Percentiles rank a stretch among this genome's conserved stretches.
Conservation (phyloP, 176 grass and related monocot species). For the Carex pumila region DNA sequence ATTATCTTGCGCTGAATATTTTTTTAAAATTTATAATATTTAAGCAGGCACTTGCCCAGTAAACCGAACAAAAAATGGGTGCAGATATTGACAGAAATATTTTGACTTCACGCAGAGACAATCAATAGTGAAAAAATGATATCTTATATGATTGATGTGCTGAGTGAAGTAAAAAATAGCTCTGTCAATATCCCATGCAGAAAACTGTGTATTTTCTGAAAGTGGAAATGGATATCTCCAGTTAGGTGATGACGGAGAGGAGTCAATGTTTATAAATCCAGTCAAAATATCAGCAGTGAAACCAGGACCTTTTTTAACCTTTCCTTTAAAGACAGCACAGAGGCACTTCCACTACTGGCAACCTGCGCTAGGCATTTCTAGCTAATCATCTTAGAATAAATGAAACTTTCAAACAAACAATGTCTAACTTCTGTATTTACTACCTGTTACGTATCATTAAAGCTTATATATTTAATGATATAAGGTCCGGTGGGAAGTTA, state of each 20-base stretch:
- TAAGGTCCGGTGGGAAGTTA: constrained; percentile 17
- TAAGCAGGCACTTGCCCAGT: neutral
- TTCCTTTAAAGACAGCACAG: constrained; percentile 23
- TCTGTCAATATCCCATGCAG: no score
- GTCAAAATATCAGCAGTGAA: constrained; percentile 29
- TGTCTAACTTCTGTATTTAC: constrained; percentile 17
- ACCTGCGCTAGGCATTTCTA: constrained; percentile 21
- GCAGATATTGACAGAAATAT: no score
- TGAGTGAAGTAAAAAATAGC: no score
- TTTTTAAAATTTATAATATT: neutral
- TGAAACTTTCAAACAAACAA: constrained; percentile 19
- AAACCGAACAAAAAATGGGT: neutral
- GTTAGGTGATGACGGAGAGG: neutral
- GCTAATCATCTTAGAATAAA: constrained; percentile 25
- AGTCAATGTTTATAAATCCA: neutral
- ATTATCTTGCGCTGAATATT: neutral
- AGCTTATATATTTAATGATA: constrained; percentile 26
- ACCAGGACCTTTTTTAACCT: constrained; percentile 5
- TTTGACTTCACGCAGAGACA: no score
- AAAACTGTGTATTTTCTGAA: neutral
- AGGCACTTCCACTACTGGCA: constrained; percentile 23
- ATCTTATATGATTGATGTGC: no score
- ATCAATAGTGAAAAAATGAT: no score
- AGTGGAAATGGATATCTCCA: neutral
- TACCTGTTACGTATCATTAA: constrained; percentile 9